A percentile compares a stretch with the other conserved stretches of the same genome.
Conservation (phyloP, 352 stramenopile species). For the Phytophthora uliginosa region DNA sequence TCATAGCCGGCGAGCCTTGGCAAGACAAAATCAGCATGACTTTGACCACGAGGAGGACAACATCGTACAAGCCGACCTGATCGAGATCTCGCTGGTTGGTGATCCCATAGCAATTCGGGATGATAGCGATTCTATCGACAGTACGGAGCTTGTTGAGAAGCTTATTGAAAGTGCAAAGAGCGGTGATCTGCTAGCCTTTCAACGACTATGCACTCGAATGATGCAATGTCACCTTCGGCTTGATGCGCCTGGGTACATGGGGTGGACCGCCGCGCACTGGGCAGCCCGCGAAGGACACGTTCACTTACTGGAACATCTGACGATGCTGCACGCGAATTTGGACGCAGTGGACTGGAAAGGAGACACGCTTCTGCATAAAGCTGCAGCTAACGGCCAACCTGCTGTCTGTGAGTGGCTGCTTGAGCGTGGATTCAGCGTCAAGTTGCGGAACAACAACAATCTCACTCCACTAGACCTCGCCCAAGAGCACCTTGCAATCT, state of each 20-base stretch:
- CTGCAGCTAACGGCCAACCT: constrained; percentile 77
- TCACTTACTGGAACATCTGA: constrained; percentile 71
- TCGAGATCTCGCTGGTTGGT: constrained; percentile 67
- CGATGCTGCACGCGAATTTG: constrained; percentile 59
- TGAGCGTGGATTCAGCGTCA: constrained; percentile 71
- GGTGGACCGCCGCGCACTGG: constrained; percentile 84
- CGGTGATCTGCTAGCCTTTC: constrained; percentile 62
- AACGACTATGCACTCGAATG: constrained; percentile 54
- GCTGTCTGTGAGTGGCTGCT: constrained; percentile 75
- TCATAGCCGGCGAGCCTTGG: constrained; percentile 16
- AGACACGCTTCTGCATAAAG: constrained; percentile 81
- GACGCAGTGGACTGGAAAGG: constrained; percentile 73
- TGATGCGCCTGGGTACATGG: constrained; percentile 72
- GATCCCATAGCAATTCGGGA: constrained; percentile 7
- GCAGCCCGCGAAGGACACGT: constrained; percentile 74
- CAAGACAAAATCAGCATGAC: constrained; percentile 28
- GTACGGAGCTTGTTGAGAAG: constrained; percentile 63
- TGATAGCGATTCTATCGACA: constrained; percentile 15
- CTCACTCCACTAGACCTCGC: constrained; percentile 70
- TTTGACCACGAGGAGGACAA: constrained; percentile 28
- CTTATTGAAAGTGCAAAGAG: constrained; percentile 76
- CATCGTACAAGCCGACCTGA: constrained; percentile 46
- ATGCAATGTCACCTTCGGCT: constrained; percentile 50
- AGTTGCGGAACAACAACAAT: constrained; percentile 74
- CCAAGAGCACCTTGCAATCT: constrained; percentile 53